Base-by-base conservation (phyloP, 208 protist species). In the Leishmania tarentolae region DNA sequence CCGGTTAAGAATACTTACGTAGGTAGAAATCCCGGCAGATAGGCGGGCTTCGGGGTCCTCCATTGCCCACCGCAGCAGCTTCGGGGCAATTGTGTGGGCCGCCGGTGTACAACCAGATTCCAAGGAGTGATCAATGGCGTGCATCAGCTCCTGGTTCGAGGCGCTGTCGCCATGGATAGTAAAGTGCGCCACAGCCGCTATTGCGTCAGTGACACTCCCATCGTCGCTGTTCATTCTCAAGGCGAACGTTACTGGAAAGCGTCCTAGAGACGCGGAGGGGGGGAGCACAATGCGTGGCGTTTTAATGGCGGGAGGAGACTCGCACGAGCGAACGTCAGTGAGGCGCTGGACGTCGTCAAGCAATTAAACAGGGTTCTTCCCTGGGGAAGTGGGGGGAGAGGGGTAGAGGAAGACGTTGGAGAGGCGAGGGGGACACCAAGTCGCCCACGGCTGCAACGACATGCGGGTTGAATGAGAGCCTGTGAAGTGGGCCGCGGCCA, bases 1-100 rank as follows among this genome's bases (percentile, higher is more conserved):
- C 47, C 91, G 87, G 71, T 95, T 97, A 2, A 95, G 72, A 53
- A 93, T 86, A 19, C 87, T 68, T 17, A 93, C 85, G 57, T 93
- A 88, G 24, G 90, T 78, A 24, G 90, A 28, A 5, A 56, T 21
- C 0, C 83, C 57, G 31, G 72, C 28, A 3, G 83, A 80, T n/a
- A 44, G 19, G 17, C 47, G 73, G 50, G 56, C 42, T 19, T 40
- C 40, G 56, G 59, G 65, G 66, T 76, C 75, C 31, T 82, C 17
- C 44, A 90, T 50, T 17, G 63, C 81, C 70, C 85, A 86, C 40
- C 76, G 85, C 73, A 93, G 80, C 79, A 93, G 78, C 79, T 85
- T 85, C 9, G 90, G 90, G 3, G 90, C 83, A 8, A 88, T 50
- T 1, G 86, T 88, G 46, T 85, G 61, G 5, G 68, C 53, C 8